phyloP scores from a whole-genome alignment of 2,329 filamentous ascomycete species.

The Eutypella sp. region DNA sequence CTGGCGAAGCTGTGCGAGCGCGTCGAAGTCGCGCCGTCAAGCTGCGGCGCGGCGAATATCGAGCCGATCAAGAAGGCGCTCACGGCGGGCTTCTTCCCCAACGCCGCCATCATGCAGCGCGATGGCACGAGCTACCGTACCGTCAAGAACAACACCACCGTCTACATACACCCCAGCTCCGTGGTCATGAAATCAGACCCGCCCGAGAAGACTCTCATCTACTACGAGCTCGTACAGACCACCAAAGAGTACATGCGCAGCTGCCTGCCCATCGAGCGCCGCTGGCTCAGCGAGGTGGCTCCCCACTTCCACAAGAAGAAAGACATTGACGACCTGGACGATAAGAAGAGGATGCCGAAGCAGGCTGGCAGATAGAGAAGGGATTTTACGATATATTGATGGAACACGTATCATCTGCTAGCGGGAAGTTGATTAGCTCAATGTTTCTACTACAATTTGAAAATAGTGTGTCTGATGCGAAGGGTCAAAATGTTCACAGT shows the following conservation, averaged over 20 bases:
- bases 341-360: conserved; percentile 68
- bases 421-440: no score
- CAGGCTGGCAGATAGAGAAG: conserved; percentile 7
- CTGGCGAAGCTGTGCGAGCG: conserved; percentile 88
- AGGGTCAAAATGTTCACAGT: no score
- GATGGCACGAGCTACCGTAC: conserved; percentile 86
- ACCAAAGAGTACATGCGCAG: conserved; percentile 91
- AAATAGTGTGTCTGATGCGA: no score
- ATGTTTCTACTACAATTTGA: no score
- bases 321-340: conserved; percentile 77
- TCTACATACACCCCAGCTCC: conserved; percentile 86
- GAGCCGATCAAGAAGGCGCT: conserved; percentile 81
- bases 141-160: conserved; percentile 82
- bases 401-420: no score
- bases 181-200: conserved; percentile 76
- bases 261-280: conserved; percentile 76
- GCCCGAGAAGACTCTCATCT: conserved; percentile 75
- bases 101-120: conserved; percentile 77
- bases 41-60: conserved; percentile 65
- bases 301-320: conserved; percentile 94
- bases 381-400: no score
- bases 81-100: conserved; percentile 89
- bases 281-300: conserved; percentile 84
- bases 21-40: conserved; percentile 74
- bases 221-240: conserved; percentile 76